These are phyloP conservation scores for Neurospora intermedia DNA, from an alignment of 495 filamentous ascomycete genomes.

Conservation along the genomic window DNA sequence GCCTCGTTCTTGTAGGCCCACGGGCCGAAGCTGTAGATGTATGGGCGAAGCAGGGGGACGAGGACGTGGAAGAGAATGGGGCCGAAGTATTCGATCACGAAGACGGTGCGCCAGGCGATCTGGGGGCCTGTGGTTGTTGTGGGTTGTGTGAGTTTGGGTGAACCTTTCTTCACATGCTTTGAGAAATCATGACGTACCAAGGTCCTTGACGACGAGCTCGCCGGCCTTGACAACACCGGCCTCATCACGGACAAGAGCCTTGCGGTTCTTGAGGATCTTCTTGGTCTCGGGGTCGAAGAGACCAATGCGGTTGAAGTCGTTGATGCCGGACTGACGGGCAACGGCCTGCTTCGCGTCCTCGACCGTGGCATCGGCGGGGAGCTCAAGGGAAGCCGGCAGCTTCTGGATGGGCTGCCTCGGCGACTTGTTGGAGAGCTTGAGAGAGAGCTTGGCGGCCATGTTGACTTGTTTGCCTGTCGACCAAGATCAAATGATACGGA, in stretches of 20 bases:
- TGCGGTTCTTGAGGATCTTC: slow-evolving; percentile 47
- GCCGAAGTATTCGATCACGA: slow-evolving; percentile 87
- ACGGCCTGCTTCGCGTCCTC: slow-evolving; percentile 45
- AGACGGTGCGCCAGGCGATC: slow-evolving; percentile 89
- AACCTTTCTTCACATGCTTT: background rate
- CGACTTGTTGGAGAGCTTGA: slow-evolving; percentile 34
- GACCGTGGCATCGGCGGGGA: slow-evolving; percentile 48
- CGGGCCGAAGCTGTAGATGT: slow-evolving; percentile 56
- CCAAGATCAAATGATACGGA: background rate
- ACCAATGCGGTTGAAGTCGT: slow-evolving; percentile 53
- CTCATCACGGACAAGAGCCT: slow-evolving; percentile 44
- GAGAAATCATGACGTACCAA: slow-evolving; percentile 48
- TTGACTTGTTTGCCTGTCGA: background rate
- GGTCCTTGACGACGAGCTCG: slow-evolving; percentile 81
- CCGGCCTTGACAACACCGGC: slow-evolving; percentile 56
- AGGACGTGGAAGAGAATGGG: slow-evolving; percentile 78
- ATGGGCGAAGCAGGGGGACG: slow-evolving; percentile 57
- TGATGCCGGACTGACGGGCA: slow-evolving; percentile 31
- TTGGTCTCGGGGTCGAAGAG: slow-evolving; percentile 61
- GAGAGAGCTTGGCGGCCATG: slow-evolving; percentile 26
- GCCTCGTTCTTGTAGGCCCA: slow-evolving; percentile 31
- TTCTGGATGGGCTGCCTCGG: slow-evolving; percentile 54
- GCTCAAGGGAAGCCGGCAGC: slow-evolving; percentile 56
- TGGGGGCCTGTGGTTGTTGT: slow-evolving; percentile 56
- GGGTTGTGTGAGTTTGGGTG: slow-evolving; percentile 3